Evolutionary conservation across 352 stramenopile species (phyloP), one percentile per base, ranked within the genome.

Genomic region (Phytopythium kandeliae): DNA sequence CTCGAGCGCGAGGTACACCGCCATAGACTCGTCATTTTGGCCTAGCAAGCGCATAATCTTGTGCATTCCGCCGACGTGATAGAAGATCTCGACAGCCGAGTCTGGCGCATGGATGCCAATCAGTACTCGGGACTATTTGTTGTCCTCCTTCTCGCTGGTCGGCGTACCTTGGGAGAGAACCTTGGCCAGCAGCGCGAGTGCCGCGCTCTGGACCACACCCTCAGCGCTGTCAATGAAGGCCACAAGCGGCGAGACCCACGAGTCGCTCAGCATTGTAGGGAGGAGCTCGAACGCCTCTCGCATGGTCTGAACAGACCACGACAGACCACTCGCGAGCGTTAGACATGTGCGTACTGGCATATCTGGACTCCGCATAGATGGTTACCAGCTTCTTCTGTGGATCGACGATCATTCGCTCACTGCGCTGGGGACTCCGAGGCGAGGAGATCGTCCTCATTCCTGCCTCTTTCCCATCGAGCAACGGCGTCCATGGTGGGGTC

Each of bases 211-310:
- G 36, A 82, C 61, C 34, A 78, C 62, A 1, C 58, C 46, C 46
- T 92, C 78, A 2, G 60, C 54, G 46, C 69, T 84, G 41, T 77
- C 71, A 6, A 81, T 54, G 0, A 88, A 55, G 2, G 78, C 72
- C 3, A 86, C 73, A 7, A 92, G 63, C 22, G 75, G 70, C 3
- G 75, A 75, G 21, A 89, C 58, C 78, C 76, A 92, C 22, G 54
- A 58, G 26, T 89, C 69, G 43, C 84, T 67, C 64, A 92, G 67
- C 48, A 92, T 62, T 16, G 55, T 50, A 24, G 80, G 78, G 12
- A 92, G 51, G 7, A 68, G 47, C 12, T 48, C n/a, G 13, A 86
- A 53, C 34, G 80, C 80, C 53, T 87, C 67, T 22, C 61, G 55
- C 9, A 66, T 34, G 1, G 63, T 69, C 77, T 88, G 36, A 11